Evolutionary conservation across 202 grass and related monocot species (phyloP).

Genomic region (Schoenoplectus tabernaemontani): DNA sequence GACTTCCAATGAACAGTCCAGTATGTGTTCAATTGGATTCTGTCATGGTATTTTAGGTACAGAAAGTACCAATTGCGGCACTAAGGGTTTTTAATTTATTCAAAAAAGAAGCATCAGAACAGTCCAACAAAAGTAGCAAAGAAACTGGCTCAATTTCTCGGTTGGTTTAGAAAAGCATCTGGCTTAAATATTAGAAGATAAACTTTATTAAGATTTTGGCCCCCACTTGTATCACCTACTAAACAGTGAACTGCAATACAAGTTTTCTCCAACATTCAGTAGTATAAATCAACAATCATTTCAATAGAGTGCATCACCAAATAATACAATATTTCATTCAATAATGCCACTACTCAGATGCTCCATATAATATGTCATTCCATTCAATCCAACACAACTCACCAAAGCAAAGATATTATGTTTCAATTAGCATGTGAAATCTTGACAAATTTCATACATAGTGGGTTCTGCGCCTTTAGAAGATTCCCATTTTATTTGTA

Average conservation of each 20-base stretch:
- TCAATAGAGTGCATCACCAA: neutral
- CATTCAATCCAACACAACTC: neutral
- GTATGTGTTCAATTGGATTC: neutral
- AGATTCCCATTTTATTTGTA: constrained; percentile 34
- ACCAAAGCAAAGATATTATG: constrained; percentile 1
- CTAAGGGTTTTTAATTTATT: neutral
- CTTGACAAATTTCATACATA: constrained; percentile 3
- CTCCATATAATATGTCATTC: neutral
- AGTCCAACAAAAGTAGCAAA: neutral
- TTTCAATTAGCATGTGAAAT: constrained; percentile 25
- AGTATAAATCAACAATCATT: constrained; percentile 10
- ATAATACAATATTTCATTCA: constrained; percentile 4
- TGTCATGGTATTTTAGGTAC: neutral
- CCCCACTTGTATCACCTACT: constrained; percentile 1
- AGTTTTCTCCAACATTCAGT: neutral
- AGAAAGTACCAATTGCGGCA: neutral
- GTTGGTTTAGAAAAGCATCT: neutral
- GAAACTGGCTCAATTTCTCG: neutral
- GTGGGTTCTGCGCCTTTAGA: constrained; percentile 28
- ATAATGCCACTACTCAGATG: neutral
- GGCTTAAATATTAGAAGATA: constrained; percentile 1
- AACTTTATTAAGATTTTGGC: constrained; percentile 14
- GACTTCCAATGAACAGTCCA: neutral
- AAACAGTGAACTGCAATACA: neutral
- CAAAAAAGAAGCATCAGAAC: neutral